A percentile compares a stretch with the other conserved stretches of the same genome.
phyloP scores from a whole-genome alignment of 768 basidiomycete genomes.

The Rhizopogon sp. region DNA sequence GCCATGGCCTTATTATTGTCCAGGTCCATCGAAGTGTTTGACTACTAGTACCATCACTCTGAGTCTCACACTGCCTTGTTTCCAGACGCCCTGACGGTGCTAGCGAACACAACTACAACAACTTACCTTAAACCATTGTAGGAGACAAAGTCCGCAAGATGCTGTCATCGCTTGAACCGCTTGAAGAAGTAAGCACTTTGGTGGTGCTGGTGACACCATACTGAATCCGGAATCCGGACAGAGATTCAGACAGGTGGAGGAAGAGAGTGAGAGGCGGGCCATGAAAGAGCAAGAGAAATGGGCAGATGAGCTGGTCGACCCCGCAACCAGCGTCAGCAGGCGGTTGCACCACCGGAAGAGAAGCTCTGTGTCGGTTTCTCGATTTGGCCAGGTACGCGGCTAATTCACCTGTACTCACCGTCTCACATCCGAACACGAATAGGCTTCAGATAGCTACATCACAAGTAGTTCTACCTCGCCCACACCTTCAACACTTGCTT shows the following conservation, averaged over 20 bases:
- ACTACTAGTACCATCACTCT: background rate
- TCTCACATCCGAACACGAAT: background rate
- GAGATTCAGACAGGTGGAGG: constrained; percentile 57
- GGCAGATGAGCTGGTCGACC: constrained; percentile 14
- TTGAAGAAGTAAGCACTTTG: constrained; percentile 22
- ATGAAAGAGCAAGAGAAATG: constrained; percentile 25
- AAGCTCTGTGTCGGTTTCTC: constrained; percentile 49
- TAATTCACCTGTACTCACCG: background rate
- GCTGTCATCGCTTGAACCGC: constrained; percentile 18
- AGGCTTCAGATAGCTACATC: constrained; percentile 17
- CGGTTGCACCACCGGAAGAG: constrained; percentile 36
- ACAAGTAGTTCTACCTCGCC: constrained; percentile 16
- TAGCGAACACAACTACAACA: no score
- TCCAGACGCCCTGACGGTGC: background rate
- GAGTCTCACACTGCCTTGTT: background rate
- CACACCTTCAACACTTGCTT: constrained; percentile 29
- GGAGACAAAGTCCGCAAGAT: constrained; percentile 7
- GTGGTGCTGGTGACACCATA: background rate
- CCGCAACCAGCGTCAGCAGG: constrained; percentile 16
- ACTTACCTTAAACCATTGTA: background rate
- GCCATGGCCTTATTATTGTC: no score
- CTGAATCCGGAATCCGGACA: constrained; percentile 13
- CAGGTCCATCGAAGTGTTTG: no score
- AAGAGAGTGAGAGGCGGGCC: constrained; percentile 49
- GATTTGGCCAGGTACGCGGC: constrained; percentile 51